Conservation (phyloP, 2,329 filamentous ascomycete species). For the Ophiostoma ips region DNA sequence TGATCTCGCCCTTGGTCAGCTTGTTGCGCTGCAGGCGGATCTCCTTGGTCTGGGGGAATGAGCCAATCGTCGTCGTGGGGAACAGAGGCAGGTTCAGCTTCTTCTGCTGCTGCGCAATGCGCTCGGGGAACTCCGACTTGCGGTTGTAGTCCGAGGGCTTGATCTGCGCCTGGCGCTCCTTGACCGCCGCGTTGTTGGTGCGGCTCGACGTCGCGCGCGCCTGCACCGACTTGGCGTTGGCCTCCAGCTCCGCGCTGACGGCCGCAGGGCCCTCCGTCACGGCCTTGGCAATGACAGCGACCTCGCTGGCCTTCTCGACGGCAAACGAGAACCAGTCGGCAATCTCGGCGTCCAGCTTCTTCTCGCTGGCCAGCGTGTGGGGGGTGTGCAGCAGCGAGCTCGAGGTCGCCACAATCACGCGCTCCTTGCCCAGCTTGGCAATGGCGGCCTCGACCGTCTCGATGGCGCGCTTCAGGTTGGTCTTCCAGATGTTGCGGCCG, state of each 20-base stretch:
- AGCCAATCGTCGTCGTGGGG: conserved; percentile 98
- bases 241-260: conserved; percentile 80
- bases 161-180: conserved; percentile 87
- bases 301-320: conserved; percentile 81
- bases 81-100: conserved; percentile 90
- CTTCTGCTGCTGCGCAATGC: conserved; percentile 80
- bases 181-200: conserved; percentile 95
- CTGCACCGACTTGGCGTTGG: conserved; percentile 89
- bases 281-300: conserved; percentile 90
- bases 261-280: conserved; percentile 82
- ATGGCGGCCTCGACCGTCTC: conserved; percentile 79
- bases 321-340: conserved; percentile 98
- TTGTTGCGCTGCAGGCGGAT: conserved; percentile 95
- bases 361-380: conserved; percentile 95
- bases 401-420: conserved; percentile 92
- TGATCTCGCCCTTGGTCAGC: conserved; percentile 98
- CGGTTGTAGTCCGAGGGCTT: conserved; percentile 78
- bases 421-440: conserved; percentile 91
- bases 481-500: conserved; percentile 99
- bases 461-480: conserved; percentile 92
- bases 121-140: conserved; percentile 72
- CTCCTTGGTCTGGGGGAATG: conserved; percentile 98
- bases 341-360: conserved; percentile 90
- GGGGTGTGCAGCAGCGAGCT: conserved; percentile 97
- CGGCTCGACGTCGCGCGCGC: conserved; percentile 81